phyloP scores from a whole-genome alignment of 2,329 filamentous ascomycete species.

The Aurifilum marmelostoma region DNA sequence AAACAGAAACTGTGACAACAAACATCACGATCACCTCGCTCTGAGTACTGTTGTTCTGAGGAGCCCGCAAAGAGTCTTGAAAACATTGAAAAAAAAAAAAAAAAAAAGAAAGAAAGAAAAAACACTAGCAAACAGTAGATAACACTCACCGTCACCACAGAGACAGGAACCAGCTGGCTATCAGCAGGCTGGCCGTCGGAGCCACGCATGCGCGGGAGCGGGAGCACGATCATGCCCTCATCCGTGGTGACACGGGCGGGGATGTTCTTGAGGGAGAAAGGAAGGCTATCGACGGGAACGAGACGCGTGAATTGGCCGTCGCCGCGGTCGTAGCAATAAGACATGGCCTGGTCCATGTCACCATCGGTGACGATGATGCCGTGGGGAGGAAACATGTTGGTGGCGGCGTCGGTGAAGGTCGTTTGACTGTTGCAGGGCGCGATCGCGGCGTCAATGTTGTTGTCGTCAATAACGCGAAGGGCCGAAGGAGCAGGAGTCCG shows the following conservation, averaged over 20 bases:
- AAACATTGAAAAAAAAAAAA: too few species aligned
- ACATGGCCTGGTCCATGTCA: conserved; percentile 41
- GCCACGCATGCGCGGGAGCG: conserved; percentile 43
- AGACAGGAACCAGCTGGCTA: conserved; percentile 35
- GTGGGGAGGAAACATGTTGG: conserved; percentile 19
- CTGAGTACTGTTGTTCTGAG: too few species aligned
- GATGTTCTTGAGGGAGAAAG: conserved; percentile 45
- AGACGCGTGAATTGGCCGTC: conserved; percentile 59
- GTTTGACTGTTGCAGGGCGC: too few species aligned
- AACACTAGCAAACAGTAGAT: neutral
- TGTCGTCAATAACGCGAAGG: neutral
- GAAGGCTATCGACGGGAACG: conserved; percentile 58
- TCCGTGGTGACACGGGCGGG: conserved; percentile 44
- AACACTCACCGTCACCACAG: conserved; percentile 46
- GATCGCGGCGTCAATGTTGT: too few species aligned
- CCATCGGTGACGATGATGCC: conserved; percentile 29
- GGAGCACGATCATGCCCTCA: conserved; percentile 52
- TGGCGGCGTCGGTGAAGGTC: too few species aligned
- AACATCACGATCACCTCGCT: neutral
- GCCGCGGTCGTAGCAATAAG: conserved; percentile 58
- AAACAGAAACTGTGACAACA: neutral
- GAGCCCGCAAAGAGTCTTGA: too few species aligned
- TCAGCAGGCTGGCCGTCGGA: conserved; percentile 45
- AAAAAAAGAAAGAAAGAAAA: too few species aligned
- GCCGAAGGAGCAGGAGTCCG: neutral